These are phyloP conservation scores for Cladosporium phlei DNA, from an alignment of 2,329 filamentous ascomycete species.

Conservation along the genomic window DNA sequence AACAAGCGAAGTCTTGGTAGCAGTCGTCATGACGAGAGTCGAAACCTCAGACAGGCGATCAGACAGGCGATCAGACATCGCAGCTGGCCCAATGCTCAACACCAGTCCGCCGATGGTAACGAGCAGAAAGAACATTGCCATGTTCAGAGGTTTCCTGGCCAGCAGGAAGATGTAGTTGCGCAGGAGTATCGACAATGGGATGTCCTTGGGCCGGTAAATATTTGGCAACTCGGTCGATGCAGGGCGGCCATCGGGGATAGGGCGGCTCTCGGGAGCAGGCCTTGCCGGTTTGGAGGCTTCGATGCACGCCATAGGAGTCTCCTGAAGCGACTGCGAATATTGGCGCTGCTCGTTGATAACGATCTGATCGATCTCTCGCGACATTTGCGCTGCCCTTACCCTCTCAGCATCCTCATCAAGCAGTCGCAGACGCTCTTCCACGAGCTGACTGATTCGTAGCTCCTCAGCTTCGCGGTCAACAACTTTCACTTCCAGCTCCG, in stretches of 20 bases:
- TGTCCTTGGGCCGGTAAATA: conserved; percentile 35
- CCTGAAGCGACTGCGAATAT: background rate
- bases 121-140: conserved; percentile 45
- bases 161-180: conserved; percentile 51
- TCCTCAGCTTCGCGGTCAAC: conserved; percentile 32
- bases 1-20: background rate
- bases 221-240: conserved; percentile 23
- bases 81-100: background rate
- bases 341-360: conserved; percentile 5
- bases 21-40: background rate
- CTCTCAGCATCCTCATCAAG: conserved; percentile 10
- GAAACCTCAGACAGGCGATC: background rate
- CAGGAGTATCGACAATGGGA: conserved; percentile 49
- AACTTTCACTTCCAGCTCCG: conserved; percentile 37
- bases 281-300: conserved; percentile 1
- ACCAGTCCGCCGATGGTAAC: conserved; percentile 9
- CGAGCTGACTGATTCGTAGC: conserved; percentile 15
- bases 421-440: conserved; percentile 22
- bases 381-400: conserved; percentile 4
- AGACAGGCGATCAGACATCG: background rate
- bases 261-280: background rate
- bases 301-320: background rate
- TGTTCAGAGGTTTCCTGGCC: conserved; percentile 50
- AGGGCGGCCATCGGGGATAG: background rate
- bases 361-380: conserved; percentile 11